phyloP scores from a whole-genome alignment of 75 land plant genomes.

The Isoetes taiwanensis region DNA sequence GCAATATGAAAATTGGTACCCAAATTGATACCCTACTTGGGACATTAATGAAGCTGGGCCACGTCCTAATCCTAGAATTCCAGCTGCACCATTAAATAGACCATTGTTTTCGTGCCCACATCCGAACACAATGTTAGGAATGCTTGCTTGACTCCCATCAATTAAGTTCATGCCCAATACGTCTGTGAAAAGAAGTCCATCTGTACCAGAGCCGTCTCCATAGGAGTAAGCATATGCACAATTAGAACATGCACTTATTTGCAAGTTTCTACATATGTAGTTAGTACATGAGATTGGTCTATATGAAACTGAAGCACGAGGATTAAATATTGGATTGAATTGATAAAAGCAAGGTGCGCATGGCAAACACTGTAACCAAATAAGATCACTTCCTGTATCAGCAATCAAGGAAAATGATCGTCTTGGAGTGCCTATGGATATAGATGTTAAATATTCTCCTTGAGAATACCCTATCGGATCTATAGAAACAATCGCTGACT shows the following conservation, averaged over 20 bases:
- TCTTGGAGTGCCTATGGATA: neutral
- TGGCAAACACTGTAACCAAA: conserved; percentile 2
- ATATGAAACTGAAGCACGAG: neutral
- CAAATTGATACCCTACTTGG: neutral
- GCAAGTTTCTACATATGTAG: neutral
- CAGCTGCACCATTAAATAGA: neutral
- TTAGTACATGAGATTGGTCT: neutral
- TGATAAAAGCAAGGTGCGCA: neutral
- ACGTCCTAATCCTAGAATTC: neutral
- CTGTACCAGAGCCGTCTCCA: conserved; percentile 2
- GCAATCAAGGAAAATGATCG: neutral
- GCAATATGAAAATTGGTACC: neutral
- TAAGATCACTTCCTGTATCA: conserved; percentile 1
- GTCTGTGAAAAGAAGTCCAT: neutral
- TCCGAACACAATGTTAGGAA: neutral
- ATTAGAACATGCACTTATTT: neutral
- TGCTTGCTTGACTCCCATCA: neutral
- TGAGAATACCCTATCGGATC: too few species aligned
- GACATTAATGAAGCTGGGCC: neutral
- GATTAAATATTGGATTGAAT: neutral
- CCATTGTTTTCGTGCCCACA: neutral
- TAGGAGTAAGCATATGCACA: neutral
- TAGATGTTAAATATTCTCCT: neutral
- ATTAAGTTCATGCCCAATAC: neutral
- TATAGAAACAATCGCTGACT: too few species aligned